These are phyloP conservation scores for Xylaria sp. DNA, from an alignment of 2,329 filamentous ascomycete species.

Conservation along the genomic window DNA sequence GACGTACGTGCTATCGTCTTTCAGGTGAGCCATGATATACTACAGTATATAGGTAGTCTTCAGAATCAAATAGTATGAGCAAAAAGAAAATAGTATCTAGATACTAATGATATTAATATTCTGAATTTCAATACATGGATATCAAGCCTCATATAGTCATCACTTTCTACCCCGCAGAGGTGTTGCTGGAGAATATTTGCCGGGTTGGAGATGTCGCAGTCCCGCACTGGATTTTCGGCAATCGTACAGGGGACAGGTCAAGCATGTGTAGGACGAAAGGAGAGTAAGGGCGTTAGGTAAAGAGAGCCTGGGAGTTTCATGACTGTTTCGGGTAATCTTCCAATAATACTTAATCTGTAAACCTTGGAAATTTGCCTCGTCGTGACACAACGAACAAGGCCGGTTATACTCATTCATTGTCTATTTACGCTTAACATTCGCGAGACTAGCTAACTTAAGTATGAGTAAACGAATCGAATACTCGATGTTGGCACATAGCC, in stretches of 20 bases:
- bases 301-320: background rate
- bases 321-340: background rate
- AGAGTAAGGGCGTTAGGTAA: background rate
- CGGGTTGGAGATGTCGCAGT: conserved; percentile 30
- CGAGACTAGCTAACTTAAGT: background rate
- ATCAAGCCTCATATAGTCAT: background rate
- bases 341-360: background rate
- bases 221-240: conserved; percentile 29
- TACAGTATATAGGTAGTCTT: background rate
- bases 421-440: background rate
- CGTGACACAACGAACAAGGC: background rate
- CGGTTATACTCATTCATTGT: background rate
- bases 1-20: conserved; percentile 47
- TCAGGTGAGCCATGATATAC: conserved; percentile 24
- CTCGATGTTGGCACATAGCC: background rate
- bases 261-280: background rate
- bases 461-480: background rate
- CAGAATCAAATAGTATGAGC: background rate
- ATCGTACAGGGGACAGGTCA: conserved; percentile 1
- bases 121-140: background rate
- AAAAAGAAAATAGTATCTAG: background rate
- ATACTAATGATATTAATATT: no score
- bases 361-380: background rate
- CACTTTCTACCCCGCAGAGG: conserved; percentile 29
- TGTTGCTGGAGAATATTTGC: conserved; percentile 15